Evolutionary conservation across 768 basidiomycete genomes (phyloP), one percentile per base, ranked within the genome.

Genomic region (Lentinus brumalis): DNA sequence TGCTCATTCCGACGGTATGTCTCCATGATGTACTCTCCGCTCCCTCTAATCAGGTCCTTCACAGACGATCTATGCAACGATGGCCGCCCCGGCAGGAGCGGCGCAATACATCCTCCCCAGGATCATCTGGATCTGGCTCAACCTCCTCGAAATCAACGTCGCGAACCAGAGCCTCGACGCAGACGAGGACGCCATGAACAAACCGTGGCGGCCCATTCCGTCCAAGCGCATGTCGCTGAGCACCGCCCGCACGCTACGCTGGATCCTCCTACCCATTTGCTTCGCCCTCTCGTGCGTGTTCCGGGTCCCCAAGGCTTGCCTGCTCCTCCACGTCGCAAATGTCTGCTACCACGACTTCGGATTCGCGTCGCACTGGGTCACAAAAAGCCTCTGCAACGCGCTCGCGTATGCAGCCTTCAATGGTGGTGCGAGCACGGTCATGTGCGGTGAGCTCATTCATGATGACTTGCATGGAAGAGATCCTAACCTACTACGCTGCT

Each of bases 181-280:
- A 5, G 65, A 61, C 11, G 75, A 76, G 55, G 75, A 76, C 40
- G 47, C 45, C 0, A 32, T 64, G 1, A 76, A 76, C 59, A 71
- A 74, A 49, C 71, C 72, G 1, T 69, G 69, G 58, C 58, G 75
- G 15, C 75, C 75, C 8, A 63, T 76, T 45, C 74, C 74, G 2
- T 47, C 75, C 1, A 67, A 67, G n/a, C 71, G 70, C 11, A 69
- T 76, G 42, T 58, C 69, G 10, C 11, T 66, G 26, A 26, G 21
- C 3, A 35, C 57, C 11, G 69, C 75, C 10, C 40, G 50, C 10
- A 5, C 47, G 2, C 65, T 76, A 3, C 71, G 74, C 7, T 76
- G 74, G 74, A 39, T 57, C 29, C 65, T 71, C 38, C 50, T 71
- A 2, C 67, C 66, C 16, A 26, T 69, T 0, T 74, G 74, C 60